A percentile compares a stretch with the other conserved stretches of the same genome.
These are phyloP conservation scores for Thoreauomyces humboldtii DNA, from an alignment of 192 early-diverging fungal species.

Conservation along the genomic window DNA sequence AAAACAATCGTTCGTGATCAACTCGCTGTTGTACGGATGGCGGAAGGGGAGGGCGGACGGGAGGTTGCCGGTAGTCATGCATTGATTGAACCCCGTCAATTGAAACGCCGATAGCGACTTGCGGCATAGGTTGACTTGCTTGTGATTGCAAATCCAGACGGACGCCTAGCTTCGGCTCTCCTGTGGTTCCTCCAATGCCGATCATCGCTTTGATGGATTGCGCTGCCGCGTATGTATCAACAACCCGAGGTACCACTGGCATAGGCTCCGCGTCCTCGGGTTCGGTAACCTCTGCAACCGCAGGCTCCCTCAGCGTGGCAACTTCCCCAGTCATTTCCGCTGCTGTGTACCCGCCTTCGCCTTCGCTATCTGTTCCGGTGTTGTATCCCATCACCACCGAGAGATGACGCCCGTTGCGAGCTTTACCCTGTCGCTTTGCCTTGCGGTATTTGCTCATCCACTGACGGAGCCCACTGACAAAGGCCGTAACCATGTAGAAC, in stretches of 20 bases:
- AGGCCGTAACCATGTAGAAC: constrained; percentile 53
- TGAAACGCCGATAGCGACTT: neutral
- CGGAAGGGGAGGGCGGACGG: neutral
- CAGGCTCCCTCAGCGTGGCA: neutral
- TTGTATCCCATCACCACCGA: constrained; percentile 29
- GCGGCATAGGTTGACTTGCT: constrained; percentile 4
- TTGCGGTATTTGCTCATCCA: constrained; percentile 42
- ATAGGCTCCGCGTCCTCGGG: constrained; percentile 20
- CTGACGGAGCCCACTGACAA: constrained; percentile 35
- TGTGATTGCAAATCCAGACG: constrained; percentile 6
- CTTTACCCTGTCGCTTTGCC: constrained; percentile 33
- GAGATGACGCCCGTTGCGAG: constrained; percentile 16
- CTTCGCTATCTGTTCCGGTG: constrained; percentile 25
- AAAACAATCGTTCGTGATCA: neutral
- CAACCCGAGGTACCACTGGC: neutral
- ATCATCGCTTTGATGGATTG: constrained; percentile 37
- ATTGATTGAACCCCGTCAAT: too few species aligned
- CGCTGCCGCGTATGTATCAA: constrained; percentile 22
- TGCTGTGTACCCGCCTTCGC: constrained; percentile 15
- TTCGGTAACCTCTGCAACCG: constrained; percentile 2
- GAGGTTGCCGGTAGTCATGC: neutral
- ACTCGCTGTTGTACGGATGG: neutral
- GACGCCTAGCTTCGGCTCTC: constrained; percentile 4
- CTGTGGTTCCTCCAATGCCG: constrained; percentile 27
- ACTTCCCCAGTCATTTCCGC: neutral